Evolutionary conservation across 352 stramenopile genomes (phyloP), one percentile per base, ranked within the genome.

Genomic region (Pythium oligandrum): DNA sequence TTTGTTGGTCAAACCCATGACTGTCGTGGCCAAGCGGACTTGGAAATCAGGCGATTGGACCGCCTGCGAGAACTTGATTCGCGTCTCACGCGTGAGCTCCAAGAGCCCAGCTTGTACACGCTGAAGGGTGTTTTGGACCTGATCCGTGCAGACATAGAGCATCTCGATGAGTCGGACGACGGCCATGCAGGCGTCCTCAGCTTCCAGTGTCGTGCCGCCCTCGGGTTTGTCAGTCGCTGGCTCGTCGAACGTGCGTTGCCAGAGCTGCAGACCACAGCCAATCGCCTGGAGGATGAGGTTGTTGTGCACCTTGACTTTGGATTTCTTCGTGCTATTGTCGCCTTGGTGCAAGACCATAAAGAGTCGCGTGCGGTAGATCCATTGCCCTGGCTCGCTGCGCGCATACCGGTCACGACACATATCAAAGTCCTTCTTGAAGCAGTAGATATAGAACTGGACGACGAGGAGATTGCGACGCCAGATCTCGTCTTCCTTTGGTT

Each of bases 381-480:
- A 92, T 39, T 52, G 40, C 59, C 64, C 30, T 54, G 37, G 40
- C 48, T 90, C 76, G 10, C 75, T 45, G 40, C 59, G 62, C 17
- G 68, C 54, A 59, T 88, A 89, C 12, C 70, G 70, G 37, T 68
- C 59, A 26, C 75, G 71, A 52, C 78, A 88, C 8, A 73, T 50
- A 34, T 72, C 47, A 45, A 89, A 68, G 61, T 93, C 81, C 50
- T 83, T 72, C 52, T 83, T 63, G 58, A 93, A 85, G 39, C 80
- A 91, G 50, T 91, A 91, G 35, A 87, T 76, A 45, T 80, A 88
- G 52, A 93, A 93, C 60, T 90, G 83, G 11, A 91, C 44, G 40
- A 90, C 80, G 10, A 93, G 66, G 37, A 93, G 66, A 31, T 76
- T 78, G 48, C 76, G 79, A 50, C 75, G 73, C 80, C 75, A 90